phyloP scores from a whole-genome alignment of 2,329 filamentous ascomycete genomes.

The Dothidotthia symphoricarpi region DNA sequence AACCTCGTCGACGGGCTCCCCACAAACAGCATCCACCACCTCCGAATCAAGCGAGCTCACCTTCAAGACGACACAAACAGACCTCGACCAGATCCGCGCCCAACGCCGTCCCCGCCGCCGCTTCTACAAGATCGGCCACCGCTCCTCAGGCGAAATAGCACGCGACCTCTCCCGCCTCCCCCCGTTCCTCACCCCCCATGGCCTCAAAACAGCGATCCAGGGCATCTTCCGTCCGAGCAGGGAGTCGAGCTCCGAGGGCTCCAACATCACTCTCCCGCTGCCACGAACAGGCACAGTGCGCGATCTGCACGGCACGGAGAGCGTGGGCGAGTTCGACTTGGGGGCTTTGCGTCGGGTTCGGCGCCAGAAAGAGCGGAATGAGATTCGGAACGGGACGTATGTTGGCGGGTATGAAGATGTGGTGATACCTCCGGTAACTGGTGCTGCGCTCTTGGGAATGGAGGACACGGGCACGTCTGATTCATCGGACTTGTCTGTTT shows the following conservation, averaged over 20 bases:
- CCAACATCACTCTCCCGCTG: conserved; percentile 36
- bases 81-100: conserved; percentile 23
- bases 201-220: conserved; percentile 30
- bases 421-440: too few relatives aligned
- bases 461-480: too few relatives aligned
- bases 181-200: conserved; percentile 19
- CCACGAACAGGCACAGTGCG: conserved; percentile 27
- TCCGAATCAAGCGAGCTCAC: conserved; percentile 27
- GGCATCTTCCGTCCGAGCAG: conserved; percentile 28
- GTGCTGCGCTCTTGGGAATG: neutral
- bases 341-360: conserved; percentile 26
- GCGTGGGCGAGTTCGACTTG: conserved; percentile 28
- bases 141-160: conserved; percentile 21
- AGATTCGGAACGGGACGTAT: conserved; percentile 20
- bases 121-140: conserved; percentile 33
- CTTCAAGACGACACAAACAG: conserved; percentile 34
- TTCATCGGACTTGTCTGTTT: conserved; percentile 23
- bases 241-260: conserved; percentile 33
- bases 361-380: conserved; percentile 26
- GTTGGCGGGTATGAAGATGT: conserved; percentile 16
- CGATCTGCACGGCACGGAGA: conserved; percentile 4
- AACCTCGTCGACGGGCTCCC: conserved; percentile 11
- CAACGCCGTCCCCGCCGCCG: conserved; percentile 24
- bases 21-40: conserved; percentile 14
- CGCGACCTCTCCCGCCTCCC: conserved; percentile 17